A percentile compares a stretch with the other conserved stretches of the same genome.
phyloP scores from a whole-genome alignment of 2,329 filamentous ascomycete genomes.

The Curvularia hawaiiensis region DNA sequence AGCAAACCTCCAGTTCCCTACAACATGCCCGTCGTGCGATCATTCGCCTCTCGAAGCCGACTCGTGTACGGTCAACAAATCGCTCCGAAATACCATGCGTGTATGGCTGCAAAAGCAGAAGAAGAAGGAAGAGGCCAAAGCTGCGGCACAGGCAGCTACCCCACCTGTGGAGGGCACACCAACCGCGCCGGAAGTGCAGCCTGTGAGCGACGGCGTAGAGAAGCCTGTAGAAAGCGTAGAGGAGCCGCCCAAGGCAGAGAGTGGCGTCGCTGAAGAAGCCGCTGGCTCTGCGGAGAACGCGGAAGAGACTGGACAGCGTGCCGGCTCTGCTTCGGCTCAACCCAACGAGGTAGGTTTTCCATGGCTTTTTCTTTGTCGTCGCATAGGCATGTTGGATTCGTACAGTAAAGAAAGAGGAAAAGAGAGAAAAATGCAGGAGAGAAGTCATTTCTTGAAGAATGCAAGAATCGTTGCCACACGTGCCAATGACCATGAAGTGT shows the following conservation, averaged over 20 bases:
- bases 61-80: conserved; percentile 87
- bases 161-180: conserved; percentile 29
- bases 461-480: conserved; percentile 28
- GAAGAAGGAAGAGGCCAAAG: conserved; percentile 49
- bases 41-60: conserved; percentile 86
- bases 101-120: conserved; percentile 95
- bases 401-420: conserved; percentile 12
- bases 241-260: conserved; percentile 21
- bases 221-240: conserved; percentile 40
- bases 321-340: conserved; percentile 26
- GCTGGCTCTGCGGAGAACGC: conserved; percentile 17
- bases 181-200: conserved; percentile 28
- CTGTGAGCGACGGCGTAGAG: conserved; percentile 28
- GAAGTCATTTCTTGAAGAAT: conserved; percentile 18
- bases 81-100: conserved; percentile 87
- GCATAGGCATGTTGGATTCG: conserved; percentile 8
- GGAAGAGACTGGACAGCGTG: conserved; percentile 20
- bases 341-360: conserved; percentile 34
- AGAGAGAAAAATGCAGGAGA: conserved; percentile 5
- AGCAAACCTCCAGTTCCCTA: conserved; percentile 65
- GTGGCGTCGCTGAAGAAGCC: conserved; percentile 14
- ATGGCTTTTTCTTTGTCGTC: conserved; percentile 4
- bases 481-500: conserved; percentile 27
- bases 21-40: conserved; percentile 88
- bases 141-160: conserved; percentile 37